These are phyloP conservation scores for Mycotypha africana DNA, from an alignment of 371 early-diverging fungal genomes.

Conservation along the genomic window DNA sequence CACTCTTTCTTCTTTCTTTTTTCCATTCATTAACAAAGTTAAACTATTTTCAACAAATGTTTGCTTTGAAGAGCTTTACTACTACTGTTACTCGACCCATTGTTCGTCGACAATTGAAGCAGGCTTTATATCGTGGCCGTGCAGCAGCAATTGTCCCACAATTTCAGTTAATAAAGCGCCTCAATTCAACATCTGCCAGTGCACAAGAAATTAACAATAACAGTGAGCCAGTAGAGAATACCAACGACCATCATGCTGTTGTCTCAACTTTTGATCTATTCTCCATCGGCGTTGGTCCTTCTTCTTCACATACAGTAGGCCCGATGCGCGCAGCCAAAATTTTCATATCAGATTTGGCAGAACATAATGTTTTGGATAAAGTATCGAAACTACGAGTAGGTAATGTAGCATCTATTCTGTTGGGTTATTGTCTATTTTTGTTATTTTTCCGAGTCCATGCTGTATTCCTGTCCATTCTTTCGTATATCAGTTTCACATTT, in stretches of 20 bases:
- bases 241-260: conserved; percentile 72
- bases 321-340: conserved; percentile 96
- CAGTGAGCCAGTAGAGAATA: not conserved
- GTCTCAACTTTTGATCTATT: conserved; percentile 94
- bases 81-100: not conserved
- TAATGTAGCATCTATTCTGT: conserved; percentile 18
- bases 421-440: not conserved
- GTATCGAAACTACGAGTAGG: conserved; percentile 68
- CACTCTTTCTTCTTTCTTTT: not conserved
- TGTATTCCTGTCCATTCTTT: too few species aligned
- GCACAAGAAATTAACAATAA: conserved; percentile 5
- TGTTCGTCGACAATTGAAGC: conserved; percentile 6
- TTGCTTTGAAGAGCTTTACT: conserved; percentile 7
- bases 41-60: conserved; percentile 6
- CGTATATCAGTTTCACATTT: too few species aligned
- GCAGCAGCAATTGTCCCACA: conserved; percentile 2
- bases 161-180: not conserved
- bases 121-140: not conserved
- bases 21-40: not conserved
- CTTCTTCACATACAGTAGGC: conserved; percentile 89
- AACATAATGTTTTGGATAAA: conserved; percentile 65
- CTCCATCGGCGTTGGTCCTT: conserved; percentile 94
- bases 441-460: not conserved
- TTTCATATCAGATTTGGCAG: conserved; percentile 80
- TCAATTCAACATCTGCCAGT: conserved; percentile 1